Conservation (phyloP, 345 rosid species). For the Syzygium grande region DNA sequence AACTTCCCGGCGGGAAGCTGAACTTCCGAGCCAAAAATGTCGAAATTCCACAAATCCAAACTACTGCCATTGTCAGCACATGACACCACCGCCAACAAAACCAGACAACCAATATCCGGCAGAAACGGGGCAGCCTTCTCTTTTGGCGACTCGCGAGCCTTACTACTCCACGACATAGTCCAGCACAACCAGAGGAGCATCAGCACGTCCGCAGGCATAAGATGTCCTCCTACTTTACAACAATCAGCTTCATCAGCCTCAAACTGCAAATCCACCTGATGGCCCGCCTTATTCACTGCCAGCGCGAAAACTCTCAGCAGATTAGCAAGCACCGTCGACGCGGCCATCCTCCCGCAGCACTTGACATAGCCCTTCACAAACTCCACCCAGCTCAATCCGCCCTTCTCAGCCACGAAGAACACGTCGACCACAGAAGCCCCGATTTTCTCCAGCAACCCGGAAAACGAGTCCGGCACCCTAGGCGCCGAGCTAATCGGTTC, state of each 20-base stretch:
- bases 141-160: background rate
- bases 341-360: slow-evolving; percentile 75
- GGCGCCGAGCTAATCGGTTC: slow-evolving; percentile 26
- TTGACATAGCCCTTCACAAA: slow-evolving; percentile 66
- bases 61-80: slow-evolving; percentile 43
- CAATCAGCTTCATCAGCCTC: slow-evolving; percentile 56
- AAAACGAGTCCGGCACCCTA: slow-evolving; percentile 30
- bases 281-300: slow-evolving; percentile 29
- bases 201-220: slow-evolving; percentile 37
- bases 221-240: slow-evolving; percentile 51
- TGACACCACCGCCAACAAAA: slow-evolving; percentile 51
- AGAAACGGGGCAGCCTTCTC: slow-evolving; percentile 21
- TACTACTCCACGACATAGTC: slow-evolving; percentile 58
- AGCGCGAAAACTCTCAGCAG: slow-evolving; percentile 45
- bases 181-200: slow-evolving; percentile 68
- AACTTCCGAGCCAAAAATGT: slow-evolving; percentile 31
- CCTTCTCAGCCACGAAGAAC: slow-evolving; percentile 44
- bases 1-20: slow-evolving; percentile 60
- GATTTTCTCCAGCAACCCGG: slow-evolving; percentile 41
- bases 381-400: slow-evolving; percentile 59
- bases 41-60: slow-evolving; percentile 51
- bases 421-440: slow-evolving; percentile 59
- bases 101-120: slow-evolving; percentile 58
- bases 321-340: slow-evolving; percentile 34
- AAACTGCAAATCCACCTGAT: slow-evolving; percentile 47